Evolutionary conservation across 768 basidiomycete genomes (phyloP).

Genomic region (Gyrodon lividus): DNA sequence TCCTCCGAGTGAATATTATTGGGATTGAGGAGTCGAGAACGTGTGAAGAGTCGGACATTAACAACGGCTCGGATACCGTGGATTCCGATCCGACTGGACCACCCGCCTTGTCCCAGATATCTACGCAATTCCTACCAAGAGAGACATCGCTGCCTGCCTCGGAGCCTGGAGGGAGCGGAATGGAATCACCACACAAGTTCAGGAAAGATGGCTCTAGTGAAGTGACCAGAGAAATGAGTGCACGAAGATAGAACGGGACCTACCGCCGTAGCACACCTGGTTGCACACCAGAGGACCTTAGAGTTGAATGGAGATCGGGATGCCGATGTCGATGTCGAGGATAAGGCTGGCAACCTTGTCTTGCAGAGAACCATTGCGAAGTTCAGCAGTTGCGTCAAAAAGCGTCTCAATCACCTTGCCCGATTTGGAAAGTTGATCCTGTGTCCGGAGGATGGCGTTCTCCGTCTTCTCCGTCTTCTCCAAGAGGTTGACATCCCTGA

Average conservation of each 20-base stretch:
- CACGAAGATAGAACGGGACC: background rate
- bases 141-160: too few relatives aligned
- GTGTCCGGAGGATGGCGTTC: background rate
- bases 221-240: background rate
- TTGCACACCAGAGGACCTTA: background rate
- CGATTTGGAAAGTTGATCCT: background rate
- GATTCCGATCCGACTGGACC: background rate
- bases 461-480: background rate
- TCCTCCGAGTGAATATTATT: too few relatives aligned
- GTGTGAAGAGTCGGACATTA: background rate
- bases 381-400: background rate
- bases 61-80: background rate
- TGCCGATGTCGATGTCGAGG: background rate
- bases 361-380: background rate
- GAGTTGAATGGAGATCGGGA: background rate
- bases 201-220: background rate
- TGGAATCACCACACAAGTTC: background rate
- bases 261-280: background rate
- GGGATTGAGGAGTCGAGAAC: background rate
- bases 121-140: too few relatives aligned
- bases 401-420: background rate
- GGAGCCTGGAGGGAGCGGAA: background rate
- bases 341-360: background rate
- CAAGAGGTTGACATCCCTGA: background rate
- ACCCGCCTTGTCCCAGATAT: too few relatives aligned